These are phyloP conservation scores for Trypanosoma caninum DNA, from an alignment of 208 protist genomes.

Conservation along the genomic window DNA sequence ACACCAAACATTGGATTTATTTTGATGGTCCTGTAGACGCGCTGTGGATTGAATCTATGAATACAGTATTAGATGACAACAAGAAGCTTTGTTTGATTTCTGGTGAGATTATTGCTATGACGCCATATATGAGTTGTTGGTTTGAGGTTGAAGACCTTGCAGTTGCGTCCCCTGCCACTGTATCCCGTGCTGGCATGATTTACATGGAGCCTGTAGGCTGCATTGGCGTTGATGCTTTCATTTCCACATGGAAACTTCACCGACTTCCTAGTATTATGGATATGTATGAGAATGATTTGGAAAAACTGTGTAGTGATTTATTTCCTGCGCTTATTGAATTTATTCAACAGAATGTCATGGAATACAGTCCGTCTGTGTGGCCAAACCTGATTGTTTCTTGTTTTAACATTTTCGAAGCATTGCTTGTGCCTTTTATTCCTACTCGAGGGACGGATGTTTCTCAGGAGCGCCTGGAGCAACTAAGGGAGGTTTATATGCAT, in stretches of 20 bases:
- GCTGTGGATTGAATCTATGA: constrained; percentile 96
- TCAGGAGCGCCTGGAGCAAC: constrained; percentile 72
- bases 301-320: constrained; percentile 87
- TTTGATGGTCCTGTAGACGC: constrained; percentile 97
- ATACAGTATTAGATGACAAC: constrained; percentile 94
- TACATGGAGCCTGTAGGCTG: constrained; percentile 95
- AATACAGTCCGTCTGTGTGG: constrained; percentile 95
- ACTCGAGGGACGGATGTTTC: constrained; percentile 78
- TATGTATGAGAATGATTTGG: constrained; percentile 78
- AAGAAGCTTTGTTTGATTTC: constrained; percentile 96
- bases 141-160: constrained; percentile 97
- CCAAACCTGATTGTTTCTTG: constrained; percentile 92
- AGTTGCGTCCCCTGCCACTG: constrained; percentile 96
- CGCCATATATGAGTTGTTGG: constrained; percentile 94
- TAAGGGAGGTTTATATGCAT: constrained; percentile 79
- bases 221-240: constrained; percentile 79
- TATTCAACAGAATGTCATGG: constrained; percentile 83
- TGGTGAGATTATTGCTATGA: constrained; percentile 95
- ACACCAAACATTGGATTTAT: constrained; percentile 94
- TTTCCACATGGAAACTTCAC: constrained; percentile 83
- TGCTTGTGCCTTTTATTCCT: constrained; percentile 86
- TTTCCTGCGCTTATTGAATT: constrained; percentile 92
- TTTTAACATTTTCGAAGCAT: constrained; percentile 93
- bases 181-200: constrained; percentile 98
- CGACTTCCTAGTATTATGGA: constrained; percentile 77